These are phyloP conservation scores for Vaccinium macrocarpon DNA, from an alignment of 148 eudicot species.

Conservation along the genomic window DNA sequence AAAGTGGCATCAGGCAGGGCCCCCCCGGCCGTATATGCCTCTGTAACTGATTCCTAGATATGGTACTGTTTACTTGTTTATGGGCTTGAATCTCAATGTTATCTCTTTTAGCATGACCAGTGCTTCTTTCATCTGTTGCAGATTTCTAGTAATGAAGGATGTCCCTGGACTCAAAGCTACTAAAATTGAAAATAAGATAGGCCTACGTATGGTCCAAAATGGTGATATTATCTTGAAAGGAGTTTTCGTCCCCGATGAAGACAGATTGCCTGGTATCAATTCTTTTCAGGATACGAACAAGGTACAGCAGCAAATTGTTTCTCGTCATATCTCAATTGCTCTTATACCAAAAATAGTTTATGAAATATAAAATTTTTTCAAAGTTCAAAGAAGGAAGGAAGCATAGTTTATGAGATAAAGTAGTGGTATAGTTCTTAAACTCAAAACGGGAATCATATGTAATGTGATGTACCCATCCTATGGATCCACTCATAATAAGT, in stretches of 20 bases:
- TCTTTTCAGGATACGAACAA: slow-evolving; percentile 91
- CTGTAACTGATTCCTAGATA: neutral
- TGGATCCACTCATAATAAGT: neutral
- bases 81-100: neutral
- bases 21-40: neutral
- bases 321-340: neutral
- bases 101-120: neutral
- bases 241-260: slow-evolving; percentile 87
- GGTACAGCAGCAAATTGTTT: slow-evolving; percentile 37
- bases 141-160: slow-evolving; percentile 74
- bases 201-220: slow-evolving; percentile 88
- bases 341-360: neutral
- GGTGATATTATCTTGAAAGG: slow-evolving; percentile 74
- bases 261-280: slow-evolving; percentile 77
- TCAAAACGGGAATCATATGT: neutral
- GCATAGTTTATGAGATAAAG: neutral
- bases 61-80: neutral
- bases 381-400: neutral
- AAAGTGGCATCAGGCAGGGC: too few species aligned
- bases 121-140: slow-evolving; percentile 27
- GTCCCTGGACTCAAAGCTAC: slow-evolving; percentile 80
- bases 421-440: neutral
- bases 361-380: neutral
- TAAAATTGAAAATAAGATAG: slow-evolving; percentile 83
- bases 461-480: neutral